Evolutionary conservation across 257 asterid species (phyloP).

Genomic region (Nicotiana undulata): DNA sequence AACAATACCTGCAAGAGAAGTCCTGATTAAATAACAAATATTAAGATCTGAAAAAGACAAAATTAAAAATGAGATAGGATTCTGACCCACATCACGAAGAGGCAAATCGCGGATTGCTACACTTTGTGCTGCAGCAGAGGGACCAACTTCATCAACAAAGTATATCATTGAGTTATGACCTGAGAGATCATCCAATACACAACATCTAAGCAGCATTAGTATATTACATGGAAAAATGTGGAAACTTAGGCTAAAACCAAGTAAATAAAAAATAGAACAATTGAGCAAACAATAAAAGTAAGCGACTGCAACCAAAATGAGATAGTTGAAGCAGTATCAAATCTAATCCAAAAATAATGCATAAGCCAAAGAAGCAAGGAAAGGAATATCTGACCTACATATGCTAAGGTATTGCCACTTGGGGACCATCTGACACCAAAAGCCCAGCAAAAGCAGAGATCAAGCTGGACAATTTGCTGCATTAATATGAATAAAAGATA

Average conservation of each 20-base stretch:
- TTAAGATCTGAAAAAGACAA: conserved; percentile 12
- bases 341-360: neutral
- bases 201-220: conserved; percentile 12
- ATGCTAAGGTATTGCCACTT: conserved; percentile 82
- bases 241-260: neutral
- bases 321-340: neutral
- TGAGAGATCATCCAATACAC: conserved; percentile 25
- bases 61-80: conserved; percentile 46
- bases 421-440: conserved; percentile 98
- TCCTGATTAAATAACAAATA: conserved; percentile 18
- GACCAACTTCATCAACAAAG: conserved; percentile 90
- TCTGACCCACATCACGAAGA: conserved; percentile 99
- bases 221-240: neutral
- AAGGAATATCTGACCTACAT: conserved; percentile 67
- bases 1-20: conserved; percentile 56
- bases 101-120: conserved; percentile 96
- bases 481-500: conserved; percentile 9
- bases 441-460: conserved; percentile 91
- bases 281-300: neutral
- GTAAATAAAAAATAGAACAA: neutral
- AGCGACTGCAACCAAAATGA: neutral
- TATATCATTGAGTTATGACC: conserved; percentile 97
- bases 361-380: conserved; percentile 12
- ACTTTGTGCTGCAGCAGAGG: conserved; percentile 95
- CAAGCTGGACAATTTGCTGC: conserved; percentile 99